Conservation (phyloP, 2,329 filamentous ascomycete genomes). For the Colletotrichum tanaceti region DNA sequence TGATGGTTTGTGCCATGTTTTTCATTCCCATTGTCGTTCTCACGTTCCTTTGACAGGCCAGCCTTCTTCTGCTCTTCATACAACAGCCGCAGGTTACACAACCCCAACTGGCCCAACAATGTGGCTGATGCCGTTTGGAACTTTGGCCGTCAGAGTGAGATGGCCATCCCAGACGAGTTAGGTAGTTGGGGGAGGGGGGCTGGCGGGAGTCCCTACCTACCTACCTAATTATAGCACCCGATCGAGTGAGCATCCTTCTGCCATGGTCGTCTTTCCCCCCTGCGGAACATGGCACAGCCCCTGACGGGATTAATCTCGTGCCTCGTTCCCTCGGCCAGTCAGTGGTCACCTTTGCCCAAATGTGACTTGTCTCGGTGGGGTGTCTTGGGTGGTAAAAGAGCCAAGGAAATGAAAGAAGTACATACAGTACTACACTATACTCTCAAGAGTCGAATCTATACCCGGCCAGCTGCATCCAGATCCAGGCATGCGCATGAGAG, state of each 20-base stretch:
- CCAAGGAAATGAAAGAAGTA: too few relatives aligned
- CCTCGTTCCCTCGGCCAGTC: conserved; percentile 11
- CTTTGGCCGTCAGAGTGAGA: conserved; percentile 1
- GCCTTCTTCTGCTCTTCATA: neutral
- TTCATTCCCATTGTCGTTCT: too few relatives aligned
- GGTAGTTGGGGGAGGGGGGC: too few relatives aligned
- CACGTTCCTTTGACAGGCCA: neutral
- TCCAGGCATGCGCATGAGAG: neutral
- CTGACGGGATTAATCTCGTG: neutral
- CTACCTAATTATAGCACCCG: conserved; percentile 22
- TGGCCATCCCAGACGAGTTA: neutral
- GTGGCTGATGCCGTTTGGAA: conserved; percentile 4
- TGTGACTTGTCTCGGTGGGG: neutral
- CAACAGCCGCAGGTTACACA: neutral
- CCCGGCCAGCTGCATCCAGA: neutral
- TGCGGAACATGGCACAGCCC: conserved; percentile 16
- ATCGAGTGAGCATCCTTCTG: neutral
- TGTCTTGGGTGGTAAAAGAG: too few relatives aligned
- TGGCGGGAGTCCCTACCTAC: conserved; percentile 10
- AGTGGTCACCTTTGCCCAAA: neutral
- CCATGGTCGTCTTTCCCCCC: neutral
- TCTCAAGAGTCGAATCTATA: too few relatives aligned
- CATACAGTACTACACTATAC: neutral
- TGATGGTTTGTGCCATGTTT: too few relatives aligned
- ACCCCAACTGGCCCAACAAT: neutral